A percentile compares a stretch with the other conserved stretches of the same genome.
Conservation (phyloP, 2,329 filamentous ascomycete species). For the Dothistroma septosporum region DNA sequence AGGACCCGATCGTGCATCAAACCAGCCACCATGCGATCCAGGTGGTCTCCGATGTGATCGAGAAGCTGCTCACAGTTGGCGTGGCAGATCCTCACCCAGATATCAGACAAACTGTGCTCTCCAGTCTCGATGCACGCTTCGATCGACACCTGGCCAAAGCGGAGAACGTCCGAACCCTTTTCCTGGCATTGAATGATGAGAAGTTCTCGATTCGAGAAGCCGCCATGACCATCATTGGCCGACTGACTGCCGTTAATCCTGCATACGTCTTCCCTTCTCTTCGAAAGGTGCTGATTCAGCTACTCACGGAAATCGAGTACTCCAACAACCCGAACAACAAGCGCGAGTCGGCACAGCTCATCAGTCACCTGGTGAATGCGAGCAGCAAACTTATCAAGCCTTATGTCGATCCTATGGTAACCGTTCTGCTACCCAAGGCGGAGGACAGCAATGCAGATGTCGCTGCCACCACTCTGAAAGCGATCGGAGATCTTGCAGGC, state of each 20-base stretch:
- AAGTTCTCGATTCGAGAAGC: slow-evolving; percentile 89
- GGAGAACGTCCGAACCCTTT: slow-evolving; percentile 92
- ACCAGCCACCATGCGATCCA: slow-evolving; percentile 95
- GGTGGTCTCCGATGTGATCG: slow-evolving; percentile 95
- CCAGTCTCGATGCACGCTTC: slow-evolving; percentile 87
- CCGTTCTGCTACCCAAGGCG: slow-evolving; percentile 88
- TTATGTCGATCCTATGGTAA: slow-evolving; percentile 95
- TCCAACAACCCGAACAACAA: slow-evolving; percentile 92
- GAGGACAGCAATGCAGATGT: slow-evolving; percentile 80
- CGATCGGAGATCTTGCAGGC: slow-evolving; percentile 87
- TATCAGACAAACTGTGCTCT: slow-evolving; percentile 83
- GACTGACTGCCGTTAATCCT: slow-evolving; percentile 84
- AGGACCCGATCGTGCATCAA: slow-evolving; percentile 96
- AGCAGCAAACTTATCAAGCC: slow-evolving; percentile 90
- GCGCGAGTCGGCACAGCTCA: slow-evolving; percentile 89
- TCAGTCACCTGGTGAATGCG: slow-evolving; percentile 88
- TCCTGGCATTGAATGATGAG: slow-evolving; percentile 94
- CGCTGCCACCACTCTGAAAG: slow-evolving; percentile 89
- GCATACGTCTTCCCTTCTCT: slow-evolving; percentile 96
- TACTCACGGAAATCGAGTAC: slow-evolving; percentile 93
- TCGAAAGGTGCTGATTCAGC: slow-evolving; percentile 90
- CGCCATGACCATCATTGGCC: slow-evolving; percentile 92
- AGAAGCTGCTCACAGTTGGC: slow-evolving; percentile 90
- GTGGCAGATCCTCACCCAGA: slow-evolving; percentile 84
- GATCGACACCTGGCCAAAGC: slow-evolving; percentile 95